Base-by-base conservation (phyloP, 2,329 filamentous ascomycete genomes). In the Xylaria sp. region DNA sequence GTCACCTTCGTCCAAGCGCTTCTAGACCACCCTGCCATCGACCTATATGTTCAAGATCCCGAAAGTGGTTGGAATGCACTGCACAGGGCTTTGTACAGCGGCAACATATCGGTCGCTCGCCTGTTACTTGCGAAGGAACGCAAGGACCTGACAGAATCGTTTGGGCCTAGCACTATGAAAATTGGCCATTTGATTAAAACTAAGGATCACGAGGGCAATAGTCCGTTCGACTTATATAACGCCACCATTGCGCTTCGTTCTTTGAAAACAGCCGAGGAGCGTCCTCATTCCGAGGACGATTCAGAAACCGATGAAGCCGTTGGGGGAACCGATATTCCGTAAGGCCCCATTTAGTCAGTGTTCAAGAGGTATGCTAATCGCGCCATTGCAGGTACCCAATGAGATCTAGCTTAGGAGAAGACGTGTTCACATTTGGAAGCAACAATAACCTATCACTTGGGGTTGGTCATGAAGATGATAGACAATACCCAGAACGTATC, bases 61-160 rank as follows among this genome's bases (percentile, higher is more conserved):
- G 96, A 99, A 80, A 98, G 92, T 80, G 95, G 94, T 53, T 99
- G 96, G 96, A 99, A 97, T 69, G 91, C 94, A 44, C 85, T 99
- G 47, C 96, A 99, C 78, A 89, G 96, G 75, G 93, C 94, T 8
- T 85, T 98, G 50, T 98, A 98, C 78, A 90, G 91, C 74, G 95
- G 95, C 55, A 98, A 98, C 76, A 89, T 96, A 60, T 90, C 92
- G 6, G 91, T 97, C 73, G 96, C 96, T 2, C 90, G 93, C 55
- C 84, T 93, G 23, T 89, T 99, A 37, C 84, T 99, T 71, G 89
- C 91, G 60, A 91, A 91, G 73, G 95, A 98, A 78, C 85, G 90
- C 25, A 87, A 86, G 44, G 89, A 94, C 63, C 75, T 86, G 72
- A 84, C 81, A 3, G 85, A 89, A 50, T 90, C 90, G 71, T 88